Base-by-base conservation (phyloP, 2,329 filamentous ascomycete genomes). In the Nothophoma quercina region DNA sequence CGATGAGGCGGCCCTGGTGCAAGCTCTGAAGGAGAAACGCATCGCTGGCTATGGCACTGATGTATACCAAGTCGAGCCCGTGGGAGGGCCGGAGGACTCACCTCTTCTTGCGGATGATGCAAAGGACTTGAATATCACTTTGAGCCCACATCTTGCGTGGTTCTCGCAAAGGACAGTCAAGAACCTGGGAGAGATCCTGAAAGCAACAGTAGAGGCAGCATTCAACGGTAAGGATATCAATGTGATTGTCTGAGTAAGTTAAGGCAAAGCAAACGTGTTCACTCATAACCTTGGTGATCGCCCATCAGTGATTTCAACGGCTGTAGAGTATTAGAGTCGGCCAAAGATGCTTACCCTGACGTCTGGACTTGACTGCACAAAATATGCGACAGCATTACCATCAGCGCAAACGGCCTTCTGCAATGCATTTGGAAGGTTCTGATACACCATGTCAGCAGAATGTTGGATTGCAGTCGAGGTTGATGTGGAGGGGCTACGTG, bases 131-230 rank as follows among this genome's bases (percentile, higher is more conserved):
- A 83, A 83, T 53, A 65, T 85, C 53, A 76, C 81, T 0, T 59
- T 82, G 32, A 81, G 75, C 39, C 81, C 81, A 15, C 82, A 85
- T 69, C 55, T 83, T 30, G 82, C 83, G 1, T 85, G 82, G 82
- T 79, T 77, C 57, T 77, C 80, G 1, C 72, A 76, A 38, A 75
- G 70, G 57, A 83, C 80, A 4, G 70, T 79, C 51, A 68, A 75
- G 35, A 82, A 79, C 30, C 75, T 82, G 33, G 72, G 74, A 10
- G 65, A 68, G 25, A 74, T 78, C 13, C 56, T 80, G 29, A 79
- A 77, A 59, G 67, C 72, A 28, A 83, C 80, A 25, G 70, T 83
- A 8, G 81, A 83, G 60, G 75, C 58, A 1, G 81, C 77, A 69
- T 70, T 68, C 22, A 65, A 55, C 47, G 80, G 72, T 45, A 75